Percentiles rank a stretch among this genome's conserved stretches.
These are phyloP conservation scores for Ceratobasidium sp. DNA, from an alignment of 1,284 basidiomycete genomes.

Conservation along the genomic window DNA sequence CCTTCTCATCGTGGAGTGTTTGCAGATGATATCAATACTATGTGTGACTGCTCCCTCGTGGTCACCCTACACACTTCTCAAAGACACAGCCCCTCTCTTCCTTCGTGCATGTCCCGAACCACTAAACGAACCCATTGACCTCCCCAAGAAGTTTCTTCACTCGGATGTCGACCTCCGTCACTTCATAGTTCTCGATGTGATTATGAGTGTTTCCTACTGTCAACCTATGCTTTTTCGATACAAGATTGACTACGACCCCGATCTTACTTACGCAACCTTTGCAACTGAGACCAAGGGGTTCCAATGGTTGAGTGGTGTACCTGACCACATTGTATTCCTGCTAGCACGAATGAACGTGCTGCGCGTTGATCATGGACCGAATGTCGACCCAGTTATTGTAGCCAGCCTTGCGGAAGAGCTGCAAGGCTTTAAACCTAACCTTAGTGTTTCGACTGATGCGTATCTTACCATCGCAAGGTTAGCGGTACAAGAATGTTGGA, in stretches of 20 bases:
- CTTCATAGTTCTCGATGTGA: slow-evolving; percentile 8
- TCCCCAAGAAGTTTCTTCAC: slow-evolving; percentile 18
- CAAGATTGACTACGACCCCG: not conserved
- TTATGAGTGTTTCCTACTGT: not conserved
- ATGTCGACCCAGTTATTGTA: slow-evolving; percentile 13
- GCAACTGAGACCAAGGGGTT: slow-evolving; percentile 4
- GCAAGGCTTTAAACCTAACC: slow-evolving; percentile 4
- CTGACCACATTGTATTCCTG: slow-evolving; percentile 15
- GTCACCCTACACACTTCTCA: too few species aligned
- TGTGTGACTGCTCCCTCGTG: too few species aligned
- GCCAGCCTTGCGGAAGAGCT: slow-evolving; percentile 2
- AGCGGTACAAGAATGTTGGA: too few species aligned
- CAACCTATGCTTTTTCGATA: slow-evolving; percentile 21
- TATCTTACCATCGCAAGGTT: too few species aligned
- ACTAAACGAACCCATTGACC: not conserved
- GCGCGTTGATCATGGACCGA: slow-evolving; percentile 9
- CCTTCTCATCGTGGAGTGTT: too few species aligned
- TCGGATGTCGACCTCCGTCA: slow-evolving; percentile 9
- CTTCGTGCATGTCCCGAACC: not conserved
- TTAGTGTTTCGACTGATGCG: too few species aligned
- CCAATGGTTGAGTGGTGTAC: slow-evolving; percentile 28
- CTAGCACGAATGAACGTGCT: slow-evolving; percentile 26
- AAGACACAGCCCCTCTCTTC: slow-evolving; percentile 8
- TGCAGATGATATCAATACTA: too few species aligned
- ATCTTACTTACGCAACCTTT: not conserved